Conservation (phyloP, 2,329 filamentous ascomycete genomes). For the Diaporthe capsici region DNA sequence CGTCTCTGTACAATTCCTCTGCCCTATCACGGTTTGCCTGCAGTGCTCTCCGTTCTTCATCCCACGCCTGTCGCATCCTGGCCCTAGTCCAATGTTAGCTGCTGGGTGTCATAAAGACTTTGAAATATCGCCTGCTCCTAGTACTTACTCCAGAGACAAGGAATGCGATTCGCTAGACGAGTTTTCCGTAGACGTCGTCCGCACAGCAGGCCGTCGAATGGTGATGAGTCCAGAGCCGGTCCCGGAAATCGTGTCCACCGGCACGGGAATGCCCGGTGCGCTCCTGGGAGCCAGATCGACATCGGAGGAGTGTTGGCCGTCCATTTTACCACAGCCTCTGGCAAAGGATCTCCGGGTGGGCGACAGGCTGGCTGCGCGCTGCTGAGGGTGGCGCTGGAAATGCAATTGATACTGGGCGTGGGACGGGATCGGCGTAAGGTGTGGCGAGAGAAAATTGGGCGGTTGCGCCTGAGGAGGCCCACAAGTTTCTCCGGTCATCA, state of each 20-base stretch:
- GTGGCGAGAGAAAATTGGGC: conserved; percentile 47
- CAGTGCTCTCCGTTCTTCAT: conserved; percentile 66
- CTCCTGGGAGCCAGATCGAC: conserved; percentile 20
- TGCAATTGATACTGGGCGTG: conserved; percentile 45
- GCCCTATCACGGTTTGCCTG: conserved; percentile 67
- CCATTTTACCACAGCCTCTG: conserved; percentile 19
- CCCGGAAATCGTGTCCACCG: conserved; percentile 40
- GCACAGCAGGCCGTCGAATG: conserved; percentile 38
- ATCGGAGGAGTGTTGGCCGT: conserved; percentile 39
- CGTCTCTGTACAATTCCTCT: conserved; percentile 63
- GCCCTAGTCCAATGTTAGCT: conserved; percentile 40
- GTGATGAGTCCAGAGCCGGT: conserved; percentile 40
- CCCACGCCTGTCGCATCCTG: conserved; percentile 64
- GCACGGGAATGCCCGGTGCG: conserved; percentile 34
- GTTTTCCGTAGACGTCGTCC: conserved; percentile 30
- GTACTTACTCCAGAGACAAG: conserved; percentile 39
- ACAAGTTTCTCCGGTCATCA: conserved; percentile 41
- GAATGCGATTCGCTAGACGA: conserved; percentile 22
- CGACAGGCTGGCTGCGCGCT: conserved; percentile 52
- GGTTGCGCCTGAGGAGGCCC: conserved; percentile 44
- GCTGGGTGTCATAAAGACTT: neutral
- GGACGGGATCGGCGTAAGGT: conserved; percentile 44
- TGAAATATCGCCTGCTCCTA: neutral
- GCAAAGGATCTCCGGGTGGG: conserved; percentile 45
- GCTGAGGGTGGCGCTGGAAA: conserved; percentile 43